These are phyloP conservation scores for Phytophthora sojae DNA, from an alignment of 352 stramenopile species.

Conservation along the genomic window DNA sequence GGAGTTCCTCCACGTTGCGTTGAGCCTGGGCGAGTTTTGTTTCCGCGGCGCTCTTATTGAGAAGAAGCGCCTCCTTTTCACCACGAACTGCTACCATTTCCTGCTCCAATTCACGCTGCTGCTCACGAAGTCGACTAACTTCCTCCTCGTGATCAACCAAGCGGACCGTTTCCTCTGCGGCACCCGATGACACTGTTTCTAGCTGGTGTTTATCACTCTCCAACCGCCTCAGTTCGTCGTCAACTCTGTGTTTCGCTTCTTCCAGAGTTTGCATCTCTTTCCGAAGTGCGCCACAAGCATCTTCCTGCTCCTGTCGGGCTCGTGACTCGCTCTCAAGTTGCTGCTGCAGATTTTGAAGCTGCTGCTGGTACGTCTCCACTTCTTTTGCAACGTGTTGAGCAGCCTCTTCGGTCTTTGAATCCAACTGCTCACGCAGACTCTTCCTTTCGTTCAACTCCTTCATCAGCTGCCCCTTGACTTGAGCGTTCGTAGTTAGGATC, in stretches of 20 bases:
- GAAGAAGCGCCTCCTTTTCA: constrained; percentile 20
- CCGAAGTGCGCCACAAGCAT: constrained; percentile 15
- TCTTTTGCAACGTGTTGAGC: constrained; percentile 3
- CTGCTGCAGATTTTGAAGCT: constrained; percentile 24
- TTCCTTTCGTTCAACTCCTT: constrained; percentile 64
- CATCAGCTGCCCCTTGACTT: constrained; percentile 63
- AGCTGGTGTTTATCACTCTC: constrained; percentile 36
- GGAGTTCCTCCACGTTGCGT: constrained; percentile 23
- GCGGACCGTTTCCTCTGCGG: constrained; percentile 9
- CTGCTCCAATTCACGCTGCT: constrained; percentile 24
- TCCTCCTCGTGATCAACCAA: constrained; percentile 38
- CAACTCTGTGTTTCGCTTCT: constrained; percentile 17
- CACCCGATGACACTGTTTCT: constrained; percentile 17
- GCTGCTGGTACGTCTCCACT: constrained; percentile 17
- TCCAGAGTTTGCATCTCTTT: constrained; percentile 28
- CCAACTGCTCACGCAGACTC: constrained; percentile 45
- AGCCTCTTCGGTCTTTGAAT: constrained; percentile 24
- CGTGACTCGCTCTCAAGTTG: constrained; percentile 22
- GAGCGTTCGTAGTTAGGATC: constrained; percentile 49
- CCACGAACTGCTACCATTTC: constrained; percentile 20
- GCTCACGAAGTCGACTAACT: constrained; percentile 26
- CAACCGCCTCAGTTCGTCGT: constrained; percentile 26
- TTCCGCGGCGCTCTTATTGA: constrained; percentile 22
- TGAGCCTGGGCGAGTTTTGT: constrained; percentile 1
- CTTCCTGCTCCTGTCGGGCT: constrained; percentile 28